phyloP scores from a whole-genome alignment of 2,329 filamentous ascomycete genomes.

The Penicillium palitans region DNA sequence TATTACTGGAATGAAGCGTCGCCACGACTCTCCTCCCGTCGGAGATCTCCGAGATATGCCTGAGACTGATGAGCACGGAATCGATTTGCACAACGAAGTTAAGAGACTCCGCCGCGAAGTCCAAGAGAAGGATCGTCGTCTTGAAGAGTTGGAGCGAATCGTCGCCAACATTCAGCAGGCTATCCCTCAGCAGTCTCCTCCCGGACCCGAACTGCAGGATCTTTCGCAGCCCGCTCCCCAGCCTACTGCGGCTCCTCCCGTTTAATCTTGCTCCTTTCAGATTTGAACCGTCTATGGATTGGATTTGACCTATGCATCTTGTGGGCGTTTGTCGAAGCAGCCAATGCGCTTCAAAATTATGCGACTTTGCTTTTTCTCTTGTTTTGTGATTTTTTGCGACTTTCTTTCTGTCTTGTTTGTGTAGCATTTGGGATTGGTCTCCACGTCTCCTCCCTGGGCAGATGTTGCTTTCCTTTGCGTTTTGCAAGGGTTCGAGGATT shows the following conservation, averaged over 20 bases:
- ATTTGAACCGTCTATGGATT: constrained; percentile 12
- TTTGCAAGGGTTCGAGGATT: constrained; percentile 1
- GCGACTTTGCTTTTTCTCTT: background rate
- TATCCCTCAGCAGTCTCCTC: constrained; percentile 31
- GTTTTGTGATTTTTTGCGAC: background rate
- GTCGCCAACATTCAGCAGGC: constrained; percentile 40
- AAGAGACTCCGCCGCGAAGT: constrained; percentile 68
- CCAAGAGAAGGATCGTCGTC: constrained; percentile 53
- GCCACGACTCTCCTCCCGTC: constrained; percentile 34
- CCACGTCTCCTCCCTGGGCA: constrained; percentile 1
- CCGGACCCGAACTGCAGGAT: constrained; percentile 19
- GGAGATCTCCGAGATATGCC: constrained; percentile 23
- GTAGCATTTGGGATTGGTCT: constrained; percentile 21
- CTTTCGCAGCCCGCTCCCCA: constrained; percentile 18
- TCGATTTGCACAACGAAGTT: constrained; percentile 60
- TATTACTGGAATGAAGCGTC: constrained; percentile 36
- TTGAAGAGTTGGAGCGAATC: constrained; percentile 44
- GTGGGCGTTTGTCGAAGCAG: constrained; percentile 33
- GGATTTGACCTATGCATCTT: constrained; percentile 32
- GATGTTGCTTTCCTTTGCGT: constrained; percentile 1
- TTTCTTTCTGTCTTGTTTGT: constrained; percentile 3
- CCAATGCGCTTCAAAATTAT: constrained; percentile 21
- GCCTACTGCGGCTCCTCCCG: constrained; percentile 16
- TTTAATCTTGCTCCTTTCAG: constrained; percentile 11
- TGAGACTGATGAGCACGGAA: constrained; percentile 45